Evolutionary conservation across 176 grass and related monocot species (phyloP).

Genomic region (Eleusine coracana): DNA sequence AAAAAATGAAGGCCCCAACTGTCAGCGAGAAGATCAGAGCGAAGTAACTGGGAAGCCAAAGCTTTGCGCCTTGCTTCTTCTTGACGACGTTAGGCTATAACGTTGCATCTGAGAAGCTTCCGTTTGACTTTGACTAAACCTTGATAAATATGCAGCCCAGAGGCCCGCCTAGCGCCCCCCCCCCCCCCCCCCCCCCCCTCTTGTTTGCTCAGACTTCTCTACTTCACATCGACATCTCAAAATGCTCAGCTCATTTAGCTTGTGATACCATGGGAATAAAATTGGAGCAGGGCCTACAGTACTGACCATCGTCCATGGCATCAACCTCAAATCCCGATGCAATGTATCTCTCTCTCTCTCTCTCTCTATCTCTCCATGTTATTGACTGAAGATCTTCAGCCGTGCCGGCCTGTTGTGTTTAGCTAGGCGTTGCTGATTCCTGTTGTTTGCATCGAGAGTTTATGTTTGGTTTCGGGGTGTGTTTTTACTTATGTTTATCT

Average conservation of each 20-base stretch:
- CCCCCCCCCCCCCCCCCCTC: not conserved
- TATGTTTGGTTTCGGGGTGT: too few relatives aligned
- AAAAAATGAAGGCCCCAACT: not conserved
- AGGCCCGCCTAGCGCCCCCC: not conserved
- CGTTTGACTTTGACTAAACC: constrained; percentile 45
- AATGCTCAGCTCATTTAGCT: constrained; percentile 7
- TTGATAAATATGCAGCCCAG: constrained; percentile 1
- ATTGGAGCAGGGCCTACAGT: not conserved
- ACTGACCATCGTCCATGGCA: constrained; percentile 27
- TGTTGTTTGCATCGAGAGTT: too few relatives aligned
- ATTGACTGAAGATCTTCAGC: not conserved
- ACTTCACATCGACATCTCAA: not conserved
- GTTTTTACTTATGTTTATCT: too few relatives aligned
- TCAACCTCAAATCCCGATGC: constrained; percentile 27
- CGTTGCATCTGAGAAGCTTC: constrained; percentile 41
- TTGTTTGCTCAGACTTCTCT: not conserved
- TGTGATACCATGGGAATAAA: not conserved
- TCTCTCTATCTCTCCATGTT: not conserved
- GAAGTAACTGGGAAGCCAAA: not conserved
- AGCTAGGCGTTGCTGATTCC: too few relatives aligned
- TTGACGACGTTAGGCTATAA: constrained; percentile 27
- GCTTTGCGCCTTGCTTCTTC: not conserved
- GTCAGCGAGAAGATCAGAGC: not conserved
- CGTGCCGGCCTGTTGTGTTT: too few relatives aligned
- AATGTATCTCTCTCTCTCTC: not conserved